phyloP scores from a whole-genome alignment of 352 stramenopile species.

The Phytophthora europaea region DNA sequence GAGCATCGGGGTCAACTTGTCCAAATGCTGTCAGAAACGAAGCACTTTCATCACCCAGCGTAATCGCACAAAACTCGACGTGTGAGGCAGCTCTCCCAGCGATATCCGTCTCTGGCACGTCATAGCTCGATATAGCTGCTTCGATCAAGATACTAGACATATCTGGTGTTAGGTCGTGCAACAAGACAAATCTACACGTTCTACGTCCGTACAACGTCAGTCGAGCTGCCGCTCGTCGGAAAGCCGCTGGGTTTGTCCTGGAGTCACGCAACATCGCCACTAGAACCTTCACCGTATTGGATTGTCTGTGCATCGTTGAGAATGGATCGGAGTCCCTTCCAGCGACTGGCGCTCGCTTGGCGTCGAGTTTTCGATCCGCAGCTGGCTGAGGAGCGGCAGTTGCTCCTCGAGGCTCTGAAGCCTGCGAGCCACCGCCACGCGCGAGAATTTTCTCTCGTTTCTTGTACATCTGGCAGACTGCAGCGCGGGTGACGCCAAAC shows the following conservation, averaged over 20 bases:
- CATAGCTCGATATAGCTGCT: not conserved
- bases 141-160: conserved; percentile 2
- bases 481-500: conserved; percentile 26
- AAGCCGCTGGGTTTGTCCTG: not conserved
- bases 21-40: not conserved
- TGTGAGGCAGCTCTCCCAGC: not conserved
- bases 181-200: not conserved
- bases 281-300: not conserved
- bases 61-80: conserved; percentile 5
- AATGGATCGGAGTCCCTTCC: not conserved
- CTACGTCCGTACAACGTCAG: not conserved
- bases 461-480: conserved; percentile 27
- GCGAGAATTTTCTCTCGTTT: conserved; percentile 17
- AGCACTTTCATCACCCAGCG: not conserved
- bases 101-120: not conserved
- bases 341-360: conserved; percentile 11
- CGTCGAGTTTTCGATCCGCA: not conserved
- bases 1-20: not conserved
- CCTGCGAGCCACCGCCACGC: conserved; percentile 16
- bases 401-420: not conserved
- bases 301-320: not conserved
- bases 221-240: not conserved
- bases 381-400: not conserved
- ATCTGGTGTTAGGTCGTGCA: not conserved
- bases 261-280: not conserved